phyloP scores from a whole-genome alignment of 2,329 filamentous ascomycete species.

The Colletotrichum sp. region DNA sequence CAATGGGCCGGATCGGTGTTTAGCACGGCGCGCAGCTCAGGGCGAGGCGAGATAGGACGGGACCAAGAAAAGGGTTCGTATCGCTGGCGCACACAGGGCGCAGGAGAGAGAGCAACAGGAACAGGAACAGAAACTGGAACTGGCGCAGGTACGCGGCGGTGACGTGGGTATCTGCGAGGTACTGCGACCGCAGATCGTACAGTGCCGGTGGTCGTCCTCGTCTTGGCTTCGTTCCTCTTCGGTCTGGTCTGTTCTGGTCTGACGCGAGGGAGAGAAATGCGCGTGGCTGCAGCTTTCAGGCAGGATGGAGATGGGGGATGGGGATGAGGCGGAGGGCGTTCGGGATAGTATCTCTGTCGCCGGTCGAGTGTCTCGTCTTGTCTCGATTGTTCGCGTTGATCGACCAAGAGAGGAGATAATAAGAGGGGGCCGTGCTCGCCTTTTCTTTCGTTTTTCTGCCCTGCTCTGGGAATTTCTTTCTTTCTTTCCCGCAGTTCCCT shows the following conservation, averaged over 20 bases:
- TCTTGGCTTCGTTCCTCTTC: not conserved
- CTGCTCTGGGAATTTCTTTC: not conserved
- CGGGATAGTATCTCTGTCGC: not conserved
- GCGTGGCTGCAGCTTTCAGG: not conserved
- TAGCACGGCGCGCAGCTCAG: not conserved
- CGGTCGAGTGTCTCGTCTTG: conserved; percentile 9
- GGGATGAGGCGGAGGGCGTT: conserved; percentile 1
- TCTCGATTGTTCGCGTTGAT: conserved; percentile 16
- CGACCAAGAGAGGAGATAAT: conserved; percentile 1
- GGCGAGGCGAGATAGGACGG: not conserved
- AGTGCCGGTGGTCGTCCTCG: not conserved
- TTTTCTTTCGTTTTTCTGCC: not conserved
- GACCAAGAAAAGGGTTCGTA: not conserved
- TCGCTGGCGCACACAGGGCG: not conserved
- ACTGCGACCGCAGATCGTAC: not conserved
- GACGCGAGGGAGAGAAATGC: not conserved
- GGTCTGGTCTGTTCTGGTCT: not conserved
- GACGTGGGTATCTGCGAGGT: not conserved
- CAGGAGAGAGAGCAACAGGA: not conserved
- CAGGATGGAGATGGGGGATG: not conserved
- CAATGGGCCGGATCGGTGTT: not conserved
- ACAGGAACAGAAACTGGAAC: not conserved
- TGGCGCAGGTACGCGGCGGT: conserved; percentile 5
- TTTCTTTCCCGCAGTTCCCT: not conserved
- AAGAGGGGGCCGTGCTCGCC: conserved; percentile 5